phyloP scores from a whole-genome alignment of 2,329 filamentous ascomycete species.

The Chrysosporium queenslandicum region DNA sequence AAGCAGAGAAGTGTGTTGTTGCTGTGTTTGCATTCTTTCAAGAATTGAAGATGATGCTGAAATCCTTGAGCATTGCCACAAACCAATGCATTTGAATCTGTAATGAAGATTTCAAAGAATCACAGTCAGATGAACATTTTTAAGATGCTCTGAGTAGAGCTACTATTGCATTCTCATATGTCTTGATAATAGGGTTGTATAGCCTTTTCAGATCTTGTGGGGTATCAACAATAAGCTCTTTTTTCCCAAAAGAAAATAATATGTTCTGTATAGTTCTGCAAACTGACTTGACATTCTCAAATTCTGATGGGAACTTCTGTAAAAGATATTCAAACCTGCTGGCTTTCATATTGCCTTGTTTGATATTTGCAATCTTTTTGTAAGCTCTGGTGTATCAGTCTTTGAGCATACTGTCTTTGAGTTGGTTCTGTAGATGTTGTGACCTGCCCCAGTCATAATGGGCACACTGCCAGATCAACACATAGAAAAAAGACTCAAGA shows the following conservation, averaged over 20 bases:
- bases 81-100: no score
- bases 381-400: neutral
- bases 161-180: no score
- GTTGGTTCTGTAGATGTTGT: neutral
- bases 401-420: neutral
- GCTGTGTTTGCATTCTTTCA: no score
- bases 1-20: neutral
- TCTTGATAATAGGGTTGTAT: no score
- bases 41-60: no score
- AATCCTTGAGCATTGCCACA: no score
- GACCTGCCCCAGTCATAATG: neutral
- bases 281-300: neutral
- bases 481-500: slow-evolving; percentile 27
- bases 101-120: no score
- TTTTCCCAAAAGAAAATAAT: no score
- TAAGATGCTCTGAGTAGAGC: no score
- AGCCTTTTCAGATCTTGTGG: no score
- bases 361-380: neutral
- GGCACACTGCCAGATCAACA: slow-evolving; percentile 3
- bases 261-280: neutral
- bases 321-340: neutral
- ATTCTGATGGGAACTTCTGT: neutral
- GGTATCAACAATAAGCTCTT: no score
- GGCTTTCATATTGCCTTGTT: neutral
- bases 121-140: no score